A percentile compares a stretch with the other conserved stretches of the same genome.
Conservation (phyloP, 108 stramenopile species). For the Pseudonitzschia multiseries region DNA sequence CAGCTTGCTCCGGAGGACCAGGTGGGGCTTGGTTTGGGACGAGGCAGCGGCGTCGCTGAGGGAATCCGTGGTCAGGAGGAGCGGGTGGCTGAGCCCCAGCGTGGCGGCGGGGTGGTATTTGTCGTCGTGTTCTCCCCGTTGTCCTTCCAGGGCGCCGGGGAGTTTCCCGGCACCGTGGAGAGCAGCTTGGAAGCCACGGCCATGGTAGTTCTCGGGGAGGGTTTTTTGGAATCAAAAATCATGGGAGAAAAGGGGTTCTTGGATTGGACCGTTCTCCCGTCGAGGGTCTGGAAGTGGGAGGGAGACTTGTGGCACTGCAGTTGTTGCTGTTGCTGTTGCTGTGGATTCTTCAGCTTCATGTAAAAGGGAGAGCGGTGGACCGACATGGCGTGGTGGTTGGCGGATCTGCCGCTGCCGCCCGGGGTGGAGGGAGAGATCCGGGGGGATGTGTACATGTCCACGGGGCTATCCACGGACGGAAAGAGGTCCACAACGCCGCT, state of each 20-base stretch:
- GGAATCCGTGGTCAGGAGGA: conserved; percentile 1
- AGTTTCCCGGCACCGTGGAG: neutral
- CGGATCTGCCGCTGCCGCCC: neutral
- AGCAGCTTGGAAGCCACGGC: neutral
- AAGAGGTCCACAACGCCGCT: conserved; percentile 10
- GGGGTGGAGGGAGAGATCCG: conserved; percentile 17
- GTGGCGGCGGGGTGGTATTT: neutral
- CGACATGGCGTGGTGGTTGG: neutral
- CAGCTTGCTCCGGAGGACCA: neutral
- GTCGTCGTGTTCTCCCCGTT: neutral
- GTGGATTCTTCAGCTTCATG: neutral
- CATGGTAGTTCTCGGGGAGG: conserved; percentile 1
- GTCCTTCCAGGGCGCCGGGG: neutral
- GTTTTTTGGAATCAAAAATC: conserved; percentile 27
- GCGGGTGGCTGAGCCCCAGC: neutral
- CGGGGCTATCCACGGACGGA: conserved; percentile 19
- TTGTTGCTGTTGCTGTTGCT: neutral
- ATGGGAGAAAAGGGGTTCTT: conserved; percentile 62
- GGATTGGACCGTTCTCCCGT: conserved; percentile 51
- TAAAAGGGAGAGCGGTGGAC: conserved; percentile 4
- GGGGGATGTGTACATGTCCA: conserved; percentile 30
- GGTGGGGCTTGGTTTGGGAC: neutral
- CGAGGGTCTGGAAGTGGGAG: conserved; percentile 40
- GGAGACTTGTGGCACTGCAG: conserved; percentile 33
- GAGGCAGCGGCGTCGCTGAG: neutral